Evolutionary conservation across 129 eudicot genomes (phyloP).

Genomic region (Artemisia tridentata): DNA sequence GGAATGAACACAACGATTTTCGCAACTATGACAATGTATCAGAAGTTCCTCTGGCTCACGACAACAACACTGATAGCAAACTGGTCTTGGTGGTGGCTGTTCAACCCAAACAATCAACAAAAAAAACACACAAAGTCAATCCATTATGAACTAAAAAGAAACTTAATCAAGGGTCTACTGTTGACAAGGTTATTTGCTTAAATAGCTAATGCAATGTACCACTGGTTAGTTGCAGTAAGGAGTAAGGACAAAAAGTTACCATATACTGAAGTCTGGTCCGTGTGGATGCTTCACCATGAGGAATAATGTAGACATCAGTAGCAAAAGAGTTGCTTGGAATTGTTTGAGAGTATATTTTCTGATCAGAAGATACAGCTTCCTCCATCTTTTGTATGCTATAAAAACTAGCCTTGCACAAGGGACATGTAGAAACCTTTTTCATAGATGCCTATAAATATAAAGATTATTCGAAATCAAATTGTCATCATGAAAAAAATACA

Average conservation of each 20-base stretch:
- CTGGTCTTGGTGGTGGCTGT: slow-evolving; percentile 45
- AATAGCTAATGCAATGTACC: neutral
- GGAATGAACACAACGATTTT: slow-evolving; percentile 59
- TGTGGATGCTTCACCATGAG: slow-evolving; percentile 34
- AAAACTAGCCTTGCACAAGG: slow-evolving; percentile 84
- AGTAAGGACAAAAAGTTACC: slow-evolving; percentile 34
- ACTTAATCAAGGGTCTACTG: no score
- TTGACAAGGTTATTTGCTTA: no score
- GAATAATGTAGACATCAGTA: slow-evolving; percentile 61
- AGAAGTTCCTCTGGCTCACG: slow-evolving; percentile 79
- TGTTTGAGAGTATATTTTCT: slow-evolving; percentile 88
- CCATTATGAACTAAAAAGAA: neutral
- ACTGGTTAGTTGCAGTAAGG: neutral
- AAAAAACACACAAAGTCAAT: slow-evolving; percentile 1
- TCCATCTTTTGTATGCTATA: slow-evolving; percentile 75
- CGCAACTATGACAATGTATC: slow-evolving; percentile 55
- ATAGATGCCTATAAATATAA: slow-evolving; percentile 51
- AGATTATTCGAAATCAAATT: neutral
- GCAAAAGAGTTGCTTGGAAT: slow-evolving; percentile 44
- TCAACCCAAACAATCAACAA: slow-evolving; percentile 10
- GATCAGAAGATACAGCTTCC: slow-evolving; percentile 60
- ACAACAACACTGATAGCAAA: slow-evolving; percentile 55
- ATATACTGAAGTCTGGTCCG: slow-evolving; percentile 1
- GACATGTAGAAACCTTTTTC: slow-evolving; percentile 71
- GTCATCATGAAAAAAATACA: no score